Percentiles rank a stretch among this genome's conserved stretches.
These are phyloP conservation scores for Vachellia collinsii DNA, from an alignment of 306 rosid species.

Conservation along the genomic window DNA sequence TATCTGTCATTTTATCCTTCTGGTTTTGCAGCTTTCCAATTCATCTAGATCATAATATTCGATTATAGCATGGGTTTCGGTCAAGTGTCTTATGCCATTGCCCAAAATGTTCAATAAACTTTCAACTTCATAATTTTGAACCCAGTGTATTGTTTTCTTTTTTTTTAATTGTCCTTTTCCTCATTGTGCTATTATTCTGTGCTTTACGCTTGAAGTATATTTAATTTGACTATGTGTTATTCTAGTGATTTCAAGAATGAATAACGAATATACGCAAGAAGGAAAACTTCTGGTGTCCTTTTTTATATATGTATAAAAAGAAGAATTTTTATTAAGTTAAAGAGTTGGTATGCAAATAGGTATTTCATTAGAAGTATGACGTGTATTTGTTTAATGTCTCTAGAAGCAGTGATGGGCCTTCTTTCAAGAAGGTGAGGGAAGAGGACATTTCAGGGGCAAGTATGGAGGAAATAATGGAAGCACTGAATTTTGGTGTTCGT, in stretches of 20 bases:
- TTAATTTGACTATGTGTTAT: background rate
- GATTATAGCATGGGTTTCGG: background rate
- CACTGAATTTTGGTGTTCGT: conserved; percentile 61
- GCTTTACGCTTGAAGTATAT: background rate
- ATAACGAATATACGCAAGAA: conserved; percentile 1
- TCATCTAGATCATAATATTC: background rate
- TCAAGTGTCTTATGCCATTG: background rate
- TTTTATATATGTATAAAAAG: background rate
- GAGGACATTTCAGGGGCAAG: conserved; percentile 60
- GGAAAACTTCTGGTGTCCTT: background rate
- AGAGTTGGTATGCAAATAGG: background rate
- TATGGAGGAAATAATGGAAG: conserved; percentile 74
- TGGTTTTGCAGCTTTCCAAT: background rate
- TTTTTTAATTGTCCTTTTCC: background rate
- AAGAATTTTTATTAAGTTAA: conserved; percentile 3
- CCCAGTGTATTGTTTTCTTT: background rate
- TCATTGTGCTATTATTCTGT: conserved; percentile 3
- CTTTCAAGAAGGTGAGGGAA: conserved; percentile 61
- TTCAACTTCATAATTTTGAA: conserved; percentile 1
- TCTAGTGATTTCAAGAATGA: conserved; percentile 12
- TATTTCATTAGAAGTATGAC: conserved; percentile 14
- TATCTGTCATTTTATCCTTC: background rate
- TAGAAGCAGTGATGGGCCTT: conserved; percentile 48
- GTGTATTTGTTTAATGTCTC: conserved; percentile 13
- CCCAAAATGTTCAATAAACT: background rate